These are phyloP conservation scores for Candida railenensis DNA, from an alignment of 805 yeast species.

Conservation along the genomic window DNA sequence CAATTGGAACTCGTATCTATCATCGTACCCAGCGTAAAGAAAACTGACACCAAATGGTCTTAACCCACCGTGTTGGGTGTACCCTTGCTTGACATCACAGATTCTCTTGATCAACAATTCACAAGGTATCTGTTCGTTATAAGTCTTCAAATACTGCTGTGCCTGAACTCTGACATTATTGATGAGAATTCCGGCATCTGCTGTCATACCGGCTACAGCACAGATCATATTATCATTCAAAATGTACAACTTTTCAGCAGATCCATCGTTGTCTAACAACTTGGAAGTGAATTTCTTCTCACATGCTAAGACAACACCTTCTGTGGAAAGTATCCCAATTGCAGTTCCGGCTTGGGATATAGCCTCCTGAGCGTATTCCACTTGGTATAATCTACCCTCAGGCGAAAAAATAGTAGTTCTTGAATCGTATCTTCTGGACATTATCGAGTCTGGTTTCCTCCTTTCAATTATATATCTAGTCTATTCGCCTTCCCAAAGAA, in stretches of 20 bases:
- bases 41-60: conserved; percentile 98
- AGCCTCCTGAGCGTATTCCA: conserved; percentile 94
- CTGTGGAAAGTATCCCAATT: conserved; percentile 70
- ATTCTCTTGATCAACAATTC: conserved; percentile 84
- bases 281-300: conserved; percentile 94
- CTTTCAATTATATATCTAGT: too few relatives aligned
- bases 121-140: conserved; percentile 92
- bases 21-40: conserved; percentile 94
- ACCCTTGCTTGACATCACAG: conserved; percentile 95
- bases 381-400: conserved; percentile 96
- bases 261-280: conserved; percentile 87
- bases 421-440: conserved; percentile 98
- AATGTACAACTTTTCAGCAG: conserved; percentile 88
- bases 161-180: conserved; percentile 83
- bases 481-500: too few relatives aligned
- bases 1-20: conserved; percentile 83
- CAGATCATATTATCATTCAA: conserved; percentile 81
- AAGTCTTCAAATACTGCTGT: conserved; percentile 80
- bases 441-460: too few relatives aligned
- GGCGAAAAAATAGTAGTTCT: conserved; percentile 99
- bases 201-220: conserved; percentile 97
- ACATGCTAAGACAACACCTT: conserved; percentile 94
- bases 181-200: conserved; percentile 91
- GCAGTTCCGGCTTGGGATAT: conserved; percentile 83
- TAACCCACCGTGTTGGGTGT: conserved; percentile 97